A percentile compares a stretch with the other conserved stretches of the same genome.
phyloP scores from a whole-genome alignment of 2,329 filamentous ascomycete species.

The Akanthomyces muscarius region DNA sequence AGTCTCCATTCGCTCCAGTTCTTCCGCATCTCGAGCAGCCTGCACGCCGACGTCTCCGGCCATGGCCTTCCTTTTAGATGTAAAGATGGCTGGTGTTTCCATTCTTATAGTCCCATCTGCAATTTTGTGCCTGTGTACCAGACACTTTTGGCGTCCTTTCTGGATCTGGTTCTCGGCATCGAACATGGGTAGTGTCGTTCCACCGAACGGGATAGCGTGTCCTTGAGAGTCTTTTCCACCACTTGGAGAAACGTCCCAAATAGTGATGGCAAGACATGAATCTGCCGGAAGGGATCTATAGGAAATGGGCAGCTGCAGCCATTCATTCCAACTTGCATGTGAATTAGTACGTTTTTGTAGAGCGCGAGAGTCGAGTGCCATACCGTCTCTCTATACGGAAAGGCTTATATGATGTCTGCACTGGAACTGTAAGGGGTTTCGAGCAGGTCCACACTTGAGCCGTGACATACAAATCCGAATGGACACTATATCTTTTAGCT shows the following conservation, averaged over 20 bases:
- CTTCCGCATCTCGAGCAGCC: conserved; percentile 69
- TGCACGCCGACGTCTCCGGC: conserved; percentile 46
- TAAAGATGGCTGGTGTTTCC: conserved; percentile 66
- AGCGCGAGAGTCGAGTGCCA: conserved; percentile 10
- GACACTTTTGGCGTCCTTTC: conserved; percentile 89
- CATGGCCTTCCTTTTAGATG: conserved; percentile 50
- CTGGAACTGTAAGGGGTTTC: conserved; percentile 85
- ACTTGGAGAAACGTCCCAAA: conserved; percentile 89
- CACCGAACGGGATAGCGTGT: conserved; percentile 87
- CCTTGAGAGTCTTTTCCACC: conserved; percentile 65
- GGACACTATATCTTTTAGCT: conserved; percentile 45
- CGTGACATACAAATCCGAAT: conserved; percentile 89
- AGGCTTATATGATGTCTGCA: conserved; percentile 88
- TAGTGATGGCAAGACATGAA: conserved; percentile 81
- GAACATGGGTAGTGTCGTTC: conserved; percentile 88
- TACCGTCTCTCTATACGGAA: conserved; percentile 72
- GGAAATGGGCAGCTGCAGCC: conserved; percentile 81
- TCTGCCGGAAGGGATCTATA: conserved; percentile 79
- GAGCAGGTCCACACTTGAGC: conserved; percentile 94
- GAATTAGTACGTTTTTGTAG: background rate
- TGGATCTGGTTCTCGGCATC: conserved; percentile 87
- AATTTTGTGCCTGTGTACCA: conserved; percentile 72
- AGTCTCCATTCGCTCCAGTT: conserved; percentile 83
- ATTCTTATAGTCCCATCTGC: conserved; percentile 83
- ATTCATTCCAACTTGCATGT: conserved; percentile 80